Base-by-base conservation (phyloP, 2,329 filamentous ascomycete genomes). In the Arthrobotrys sphaeroides region DNA sequence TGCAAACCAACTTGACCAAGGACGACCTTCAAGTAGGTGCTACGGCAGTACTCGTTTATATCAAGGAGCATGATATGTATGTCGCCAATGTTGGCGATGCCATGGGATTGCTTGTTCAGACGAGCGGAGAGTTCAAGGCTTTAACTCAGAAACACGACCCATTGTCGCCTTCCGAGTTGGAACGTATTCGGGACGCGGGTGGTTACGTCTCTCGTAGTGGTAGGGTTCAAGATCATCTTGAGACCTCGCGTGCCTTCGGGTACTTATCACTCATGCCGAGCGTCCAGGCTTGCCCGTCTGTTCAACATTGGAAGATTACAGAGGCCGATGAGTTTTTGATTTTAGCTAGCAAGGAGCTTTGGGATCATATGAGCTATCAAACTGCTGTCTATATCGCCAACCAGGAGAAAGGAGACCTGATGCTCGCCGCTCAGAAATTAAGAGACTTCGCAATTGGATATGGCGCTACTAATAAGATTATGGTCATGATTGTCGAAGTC, bases 401-500 rank as follows among this genome's bases (percentile, higher is more conserved):
- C 77, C 91, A 91, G 22, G 94, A 97, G 82, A 90, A 93, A 5
- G 88, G 88, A 49, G 94, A 99, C 81, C 86, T 97, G 47, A 99
- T 99, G 95, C 88, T 92, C 65, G 95, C 94, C 13, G 91, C 95
- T 2, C 94, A 98, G 82, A 97, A 96, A 83, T 87, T 99, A 31
- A 90, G 95, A 72, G 95, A 99, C 84, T 85, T 98, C 65, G 95
- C 95, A 43, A 97, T 99, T 81, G 93, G 94, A 0, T 98, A 97
- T 82, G 95, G 95, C 62, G 92, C 94, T 10, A 94, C 90, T 0
- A 91, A 90, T 81, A 99, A 99, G 84, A 92, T 98, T 77, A 98
- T 98, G 94, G 93, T 99, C 47, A 98, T 98, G 94, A 92, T 99
- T 85, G 90, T 99, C 65, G 94, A 94, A 66, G 91, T 99, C 38